These are phyloP conservation scores for Suillus alpinus DNA, from an alignment of 768 basidiomycete species.

Conservation along the genomic window DNA sequence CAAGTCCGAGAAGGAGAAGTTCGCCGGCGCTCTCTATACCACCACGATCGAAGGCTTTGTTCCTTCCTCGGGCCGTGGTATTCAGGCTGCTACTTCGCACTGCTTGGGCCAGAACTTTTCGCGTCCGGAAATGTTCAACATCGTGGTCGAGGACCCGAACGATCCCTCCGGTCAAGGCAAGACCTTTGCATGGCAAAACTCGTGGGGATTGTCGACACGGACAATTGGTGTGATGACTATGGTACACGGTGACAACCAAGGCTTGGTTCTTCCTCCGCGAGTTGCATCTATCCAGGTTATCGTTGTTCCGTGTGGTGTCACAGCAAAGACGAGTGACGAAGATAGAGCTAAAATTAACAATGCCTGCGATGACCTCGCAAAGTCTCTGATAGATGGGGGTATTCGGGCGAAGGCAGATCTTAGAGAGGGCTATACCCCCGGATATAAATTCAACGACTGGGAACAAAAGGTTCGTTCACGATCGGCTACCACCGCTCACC, in stretches of 20 bases:
- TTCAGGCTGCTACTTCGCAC: conserved; percentile 97
- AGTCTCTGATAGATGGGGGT: conserved; percentile 65
- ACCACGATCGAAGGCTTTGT: conserved; percentile 98
- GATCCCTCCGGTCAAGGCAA: conserved; percentile 66
- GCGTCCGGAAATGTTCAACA: conserved; percentile 94
- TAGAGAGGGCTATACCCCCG: conserved; percentile 94
- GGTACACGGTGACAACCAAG: conserved; percentile 98
- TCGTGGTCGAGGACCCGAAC: conserved; percentile 91
- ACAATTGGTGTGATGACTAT: conserved; percentile 99
- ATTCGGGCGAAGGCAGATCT: conserved; percentile 88
- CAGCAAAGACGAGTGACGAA: conserved; percentile 73
- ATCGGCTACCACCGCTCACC: neutral
- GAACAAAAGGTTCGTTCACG: conserved; percentile 77
- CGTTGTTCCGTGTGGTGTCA: conserved; percentile 92
- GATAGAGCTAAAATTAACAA: conserved; percentile 69
- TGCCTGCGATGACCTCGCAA: conserved; percentile 75
- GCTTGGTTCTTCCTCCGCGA: conserved; percentile 93
- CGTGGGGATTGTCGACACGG: conserved; percentile 96
- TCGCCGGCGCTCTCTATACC: conserved; percentile 96
- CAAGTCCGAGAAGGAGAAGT: conserved; percentile 99
- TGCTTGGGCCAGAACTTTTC: conserved; percentile 99
- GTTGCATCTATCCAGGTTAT: conserved; percentile 92
- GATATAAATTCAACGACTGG: conserved; percentile 99
- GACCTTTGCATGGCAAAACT: conserved; percentile 94
- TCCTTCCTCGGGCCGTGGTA: conserved; percentile 94